Conservation (phyloP, 176 grass and related monocot genomes). For the Echinochloa phyllopogon region DNA sequence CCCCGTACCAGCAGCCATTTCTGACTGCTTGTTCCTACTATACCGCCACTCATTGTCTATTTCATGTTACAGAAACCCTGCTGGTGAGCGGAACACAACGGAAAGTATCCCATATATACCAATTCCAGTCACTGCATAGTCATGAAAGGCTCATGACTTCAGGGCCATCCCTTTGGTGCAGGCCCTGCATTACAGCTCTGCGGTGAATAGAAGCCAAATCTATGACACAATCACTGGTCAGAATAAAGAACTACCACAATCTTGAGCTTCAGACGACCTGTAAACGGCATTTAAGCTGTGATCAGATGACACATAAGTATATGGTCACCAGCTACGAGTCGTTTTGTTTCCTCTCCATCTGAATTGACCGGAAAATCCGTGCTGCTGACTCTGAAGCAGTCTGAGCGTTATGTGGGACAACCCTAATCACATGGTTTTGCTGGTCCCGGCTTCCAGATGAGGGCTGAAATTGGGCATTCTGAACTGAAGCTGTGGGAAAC, state of each 20-base stretch:
- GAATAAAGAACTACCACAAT: not conserved
- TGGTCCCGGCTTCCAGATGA: slow-evolving; percentile 54
- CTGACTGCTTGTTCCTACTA: not conserved
- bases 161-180: not conserved
- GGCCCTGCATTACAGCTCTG: not conserved
- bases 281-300: not conserved
- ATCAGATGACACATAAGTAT: not conserved
- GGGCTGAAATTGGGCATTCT: slow-evolving; percentile 41
- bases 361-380: slow-evolving; percentile 85
- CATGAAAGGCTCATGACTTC: not conserved
- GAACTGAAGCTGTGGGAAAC: slow-evolving; percentile 44
- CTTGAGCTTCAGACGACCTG: not conserved
- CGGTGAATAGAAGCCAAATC: not conserved
- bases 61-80: not conserved
- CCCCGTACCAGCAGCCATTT: not conserved
- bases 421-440: slow-evolving; percentile 63
- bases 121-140: not conserved
- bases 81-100: not conserved
- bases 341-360: slow-evolving; percentile 74
- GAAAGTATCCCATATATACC: not conserved
- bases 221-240: not conserved
- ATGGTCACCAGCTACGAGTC: slow-evolving; percentile 26
- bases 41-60: not conserved
- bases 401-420: slow-evolving; percentile 78
- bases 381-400: slow-evolving; percentile 78